Evolutionary conservation across 1,284 basidiomycete genomes (phyloP), one percentile per base, ranked within the genome.

Genomic region (Cutaneotrichosporon cavernicola): DNA sequence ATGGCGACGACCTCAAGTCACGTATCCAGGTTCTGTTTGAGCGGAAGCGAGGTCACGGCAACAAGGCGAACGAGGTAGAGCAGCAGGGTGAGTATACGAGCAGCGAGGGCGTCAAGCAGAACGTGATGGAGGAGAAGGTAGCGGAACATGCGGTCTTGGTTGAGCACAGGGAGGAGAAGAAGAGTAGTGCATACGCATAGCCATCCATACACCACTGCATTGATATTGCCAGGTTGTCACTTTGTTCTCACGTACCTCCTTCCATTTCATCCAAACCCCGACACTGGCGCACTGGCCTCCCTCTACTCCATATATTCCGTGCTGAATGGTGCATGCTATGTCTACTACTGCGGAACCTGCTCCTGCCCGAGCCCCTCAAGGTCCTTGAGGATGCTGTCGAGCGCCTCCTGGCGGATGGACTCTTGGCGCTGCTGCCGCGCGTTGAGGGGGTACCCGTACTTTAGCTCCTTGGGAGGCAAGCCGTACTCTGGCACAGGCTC

Each of bases 401-500:
- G 73, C 14, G 71, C 74, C 26, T 67, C 68, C 60, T 73, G 63
- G 61, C 73, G 66, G 8, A 69, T 47, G 36, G 64, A 66, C 49
- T 73, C 72, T 30, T 50, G 64, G 59, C 67, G 59, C 58, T 65
- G 57, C 53, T 60, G 62, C 66, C 71, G 74, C 22, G 73, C 73
- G 46, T 63, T 70, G 62, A 76, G 61, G 3, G 78, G 77, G 57
- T 73, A 71, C 9, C 74, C 75, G 65, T 76, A 80, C 49, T 67
- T 63, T 32, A 73, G 61, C 67, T 75, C 74, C 75, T 86, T 85
- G 75, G 84, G 86, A 58, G 84, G 83, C 63, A 83, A 84, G 22
- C 87, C 89, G 79, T 85, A 93, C 56, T 82, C 81, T 21, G 89
- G 88, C 74, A 91, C 90, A 31, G 58, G 65, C 36, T 61, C 66